Base-by-base conservation (phyloP, 371 early-diverging fungal species). In the Globomyces sp. region DNA sequence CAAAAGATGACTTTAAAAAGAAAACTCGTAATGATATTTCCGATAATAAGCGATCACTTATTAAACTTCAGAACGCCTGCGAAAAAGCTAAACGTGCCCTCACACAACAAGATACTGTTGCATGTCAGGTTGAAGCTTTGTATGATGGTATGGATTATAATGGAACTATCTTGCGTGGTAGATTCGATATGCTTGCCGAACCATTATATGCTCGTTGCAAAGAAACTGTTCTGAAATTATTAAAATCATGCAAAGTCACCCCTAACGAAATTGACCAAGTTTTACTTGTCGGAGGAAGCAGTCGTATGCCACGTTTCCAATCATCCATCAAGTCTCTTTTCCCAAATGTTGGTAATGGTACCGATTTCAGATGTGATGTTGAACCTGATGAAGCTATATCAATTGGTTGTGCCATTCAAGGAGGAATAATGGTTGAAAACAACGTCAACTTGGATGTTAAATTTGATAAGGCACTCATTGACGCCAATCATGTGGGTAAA, bases 61-160 rank as follows among this genome's bases (percentile, higher is more conserved):
- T 89, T 66, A 94, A 96, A 84, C 84, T 99, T 64, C 85, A 86
- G 61, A 58, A 61, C 58, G 80, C 84, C 47, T 80, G 84, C 47
- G 99, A 99, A 80, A 83, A 89, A 63, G 93, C 98, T 72, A 99
- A 99, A 86, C 91, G 90, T 74, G 91, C 93, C 76, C 83, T 99
- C 57, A 86, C 92, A n/a, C 85, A 85, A 70, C 83, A 85, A 61
- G 84, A 87, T 79, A 84, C 89, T 66, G 96, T 98, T 24, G 93
- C 96, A 65, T 94, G 98, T 82, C 89, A 89, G 24, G 91, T 92
- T 64, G 96, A 96, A 74, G 88, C 91, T 11, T 83, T 96, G 65
- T 89, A 88, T 58, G 94, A 92, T n/a, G 97, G 98, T 68, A 70
- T 92, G 59, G 98, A 99, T 84, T 92, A 92, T 80, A 89, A 92